Base-by-base conservation (phyloP, 108 stramenopile genomes). In the Fistulifera pelliculosa region DNA sequence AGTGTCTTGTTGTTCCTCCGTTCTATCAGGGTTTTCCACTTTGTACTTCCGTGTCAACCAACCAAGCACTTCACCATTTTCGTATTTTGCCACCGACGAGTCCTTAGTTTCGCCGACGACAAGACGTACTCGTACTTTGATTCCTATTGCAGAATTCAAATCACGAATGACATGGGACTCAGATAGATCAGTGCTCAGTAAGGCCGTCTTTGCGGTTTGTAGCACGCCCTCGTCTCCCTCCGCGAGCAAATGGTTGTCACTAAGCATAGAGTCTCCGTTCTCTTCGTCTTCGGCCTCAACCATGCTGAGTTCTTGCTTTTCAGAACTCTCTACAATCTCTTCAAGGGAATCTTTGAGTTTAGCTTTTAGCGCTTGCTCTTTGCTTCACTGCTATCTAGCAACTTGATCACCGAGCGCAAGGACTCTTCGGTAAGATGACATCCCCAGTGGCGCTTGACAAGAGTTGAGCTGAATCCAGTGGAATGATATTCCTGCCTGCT, bases 381-480 rank as follows among this genome's bases (percentile, higher is more conserved):
- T 54, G 60, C 50, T 27, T 71, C 75, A 49, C 77, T 77, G 10
- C 81, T 69, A 61, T 87, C 81, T 24, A 91, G 63, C 45, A 76
- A 71, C 53, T 91, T 91, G 11, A 84, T 77, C 38, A 87, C 49
- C 13, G 69, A 38, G 31, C 85, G 70, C 17, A 87, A 26, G 8
- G 90, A 86, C 38, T 80, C 58, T 42, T 87, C 85, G 35, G 78
- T 85, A 38, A 71, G 44, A 35, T 85, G 80, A 42, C 90, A 86
- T 28, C 81, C 86, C 83, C 85, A 85, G 39, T 77, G 54, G 19
- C 73, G 77, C 47, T 48, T 76, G 1, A 70, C 71, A n/a, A 87
- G 70, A 15, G 76, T 62, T 11, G 73, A 52, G 2, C 52, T 43
- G 17, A 58, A 45, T 22, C 83, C 81, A 48, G 81, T 69, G 24